Evolutionary conservation across 169 alveolate species (phyloP).

Genomic region (Theileria sp.): DNA sequence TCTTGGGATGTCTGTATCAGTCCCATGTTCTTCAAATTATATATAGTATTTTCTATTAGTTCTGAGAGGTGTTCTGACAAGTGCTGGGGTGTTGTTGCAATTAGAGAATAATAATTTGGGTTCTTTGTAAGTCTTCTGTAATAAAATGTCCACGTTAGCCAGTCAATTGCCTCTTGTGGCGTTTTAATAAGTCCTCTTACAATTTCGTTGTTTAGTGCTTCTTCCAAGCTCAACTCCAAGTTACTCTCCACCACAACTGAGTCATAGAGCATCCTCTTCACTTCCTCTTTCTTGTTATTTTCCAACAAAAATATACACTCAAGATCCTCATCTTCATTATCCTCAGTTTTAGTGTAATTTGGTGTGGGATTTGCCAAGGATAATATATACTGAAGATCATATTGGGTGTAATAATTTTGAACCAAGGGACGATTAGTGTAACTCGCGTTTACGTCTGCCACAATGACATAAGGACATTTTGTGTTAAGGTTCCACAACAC

Average conservation of each 20-base stretch:
- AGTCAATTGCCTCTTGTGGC: conserved; percentile 97
- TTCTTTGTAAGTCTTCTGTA: conserved; percentile 96
- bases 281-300: conserved; percentile 84
- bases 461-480: conserved; percentile 72
- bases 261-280: conserved; percentile 94
- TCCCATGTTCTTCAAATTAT: conserved; percentile 83
- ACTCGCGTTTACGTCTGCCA: conserved; percentile 81
- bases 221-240: conserved; percentile 91
- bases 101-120: conserved; percentile 97
- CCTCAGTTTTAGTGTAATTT: neutral
- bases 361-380: conserved; percentile 18
- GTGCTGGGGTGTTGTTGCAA: conserved; percentile 90
- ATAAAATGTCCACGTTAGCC: conserved; percentile 99
- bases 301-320: conserved; percentile 87
- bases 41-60: conserved; percentile 84
- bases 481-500: conserved; percentile 89
- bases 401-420: conserved; percentile 92
- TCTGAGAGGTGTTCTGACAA: conserved; percentile 93
- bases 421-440: conserved; percentile 75
- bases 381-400: conserved; percentile 91
- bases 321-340: conserved; percentile 52
- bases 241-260: conserved; percentile 97
- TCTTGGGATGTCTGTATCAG: neutral
- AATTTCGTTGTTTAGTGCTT: conserved; percentile 95
- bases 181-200: conserved; percentile 92